Base-by-base conservation (phyloP, 2,329 filamentous ascomycete species). In the Monascus ruber region DNA sequence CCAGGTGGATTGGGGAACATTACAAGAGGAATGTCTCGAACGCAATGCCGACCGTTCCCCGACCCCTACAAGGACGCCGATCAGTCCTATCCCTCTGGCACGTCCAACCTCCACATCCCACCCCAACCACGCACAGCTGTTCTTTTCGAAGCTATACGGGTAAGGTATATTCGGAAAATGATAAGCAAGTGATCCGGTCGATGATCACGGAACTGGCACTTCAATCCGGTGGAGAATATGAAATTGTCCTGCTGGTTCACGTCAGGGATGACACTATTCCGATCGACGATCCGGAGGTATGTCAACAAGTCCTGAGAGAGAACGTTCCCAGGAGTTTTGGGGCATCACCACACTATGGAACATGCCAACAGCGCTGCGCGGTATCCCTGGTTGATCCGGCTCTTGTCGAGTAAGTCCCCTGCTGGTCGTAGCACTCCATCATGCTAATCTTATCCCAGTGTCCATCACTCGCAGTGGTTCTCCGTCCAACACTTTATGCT, bases 161-260 rank as follows among this genome's bases (percentile, higher is more conserved):
- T 47, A 93, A 83, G 49, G 52, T 76, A n/a, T 95, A 86, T 69
- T 77, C 77, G 8, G 76, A 83, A 35, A 84, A 94, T 51, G 85
- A 89, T 52, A 71, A 91, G 37, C 77, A 87, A 58, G 83, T 85
- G 53, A 63, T 94, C 34, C 81, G 88, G 24, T 81, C 87, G 29
- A 77, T 94, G 63, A 85, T 94, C 54, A 76, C 79, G 9, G 88
- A 95, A 59, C 69, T 94, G 7, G 76, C 80, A 1, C 68, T 94
- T 40, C 80, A 83, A 37, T 88, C 85, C 4, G 85, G 86, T 24
- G 85, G 83, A 28, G 83, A 89, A 50, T 94, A 94, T 59, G 83
- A 91, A 48, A 76, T 94, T 3, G 84, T 93, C 55, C 73, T 94
- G 17, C 73, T 94, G 2, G 77, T 94, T 6, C 85, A 94, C 59